phyloP scores from a whole-genome alignment of 1,284 basidiomycete genomes.

The Taiwanofungus camphoratus region DNA sequence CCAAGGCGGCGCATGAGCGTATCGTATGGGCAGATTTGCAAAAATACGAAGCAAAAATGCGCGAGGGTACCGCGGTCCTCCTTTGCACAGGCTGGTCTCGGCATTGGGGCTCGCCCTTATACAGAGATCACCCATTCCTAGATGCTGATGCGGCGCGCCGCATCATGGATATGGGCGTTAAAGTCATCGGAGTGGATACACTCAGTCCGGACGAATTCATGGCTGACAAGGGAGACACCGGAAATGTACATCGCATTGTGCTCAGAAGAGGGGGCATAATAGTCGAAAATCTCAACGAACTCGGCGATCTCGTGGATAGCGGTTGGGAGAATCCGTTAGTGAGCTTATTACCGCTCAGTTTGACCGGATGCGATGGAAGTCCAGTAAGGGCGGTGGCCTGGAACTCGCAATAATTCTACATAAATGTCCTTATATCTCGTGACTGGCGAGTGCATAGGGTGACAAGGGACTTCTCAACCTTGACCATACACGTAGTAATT shows the following conservation, averaged over 20 bases:
- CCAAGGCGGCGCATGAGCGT: conserved; percentile 13
- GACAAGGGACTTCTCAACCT: no score
- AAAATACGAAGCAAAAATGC: conserved; percentile 24
- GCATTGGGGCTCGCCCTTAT: conserved; percentile 43
- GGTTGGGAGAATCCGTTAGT: conserved; percentile 32
- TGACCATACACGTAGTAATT: no score
- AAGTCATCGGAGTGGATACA: conserved; percentile 55
- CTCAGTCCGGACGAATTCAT: conserved; percentile 61
- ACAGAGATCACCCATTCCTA: conserved; percentile 61
- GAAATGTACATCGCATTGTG: conserved; percentile 50
- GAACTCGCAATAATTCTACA: conserved; percentile 7
- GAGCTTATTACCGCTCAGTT: conserved; percentile 51
- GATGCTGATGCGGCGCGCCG: conserved; percentile 42
- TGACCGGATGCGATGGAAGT: conserved; percentile 55
- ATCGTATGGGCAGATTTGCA: conserved; percentile 19
- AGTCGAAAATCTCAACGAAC: conserved; percentile 58
- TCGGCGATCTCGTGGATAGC: conserved; percentile 34
- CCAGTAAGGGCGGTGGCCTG: conserved; percentile 50
- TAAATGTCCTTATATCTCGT: not conserved
- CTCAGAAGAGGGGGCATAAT: conserved; percentile 56
- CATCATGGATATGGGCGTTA: conserved; percentile 45
- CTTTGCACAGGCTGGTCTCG: conserved; percentile 58
- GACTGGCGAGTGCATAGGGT: no score
- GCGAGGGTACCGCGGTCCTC: conserved; percentile 36
- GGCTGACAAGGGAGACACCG: conserved; percentile 27